Base-by-base conservation (phyloP, 1,284 basidiomycete species). In the Cryptococcus amylolentus region DNA sequence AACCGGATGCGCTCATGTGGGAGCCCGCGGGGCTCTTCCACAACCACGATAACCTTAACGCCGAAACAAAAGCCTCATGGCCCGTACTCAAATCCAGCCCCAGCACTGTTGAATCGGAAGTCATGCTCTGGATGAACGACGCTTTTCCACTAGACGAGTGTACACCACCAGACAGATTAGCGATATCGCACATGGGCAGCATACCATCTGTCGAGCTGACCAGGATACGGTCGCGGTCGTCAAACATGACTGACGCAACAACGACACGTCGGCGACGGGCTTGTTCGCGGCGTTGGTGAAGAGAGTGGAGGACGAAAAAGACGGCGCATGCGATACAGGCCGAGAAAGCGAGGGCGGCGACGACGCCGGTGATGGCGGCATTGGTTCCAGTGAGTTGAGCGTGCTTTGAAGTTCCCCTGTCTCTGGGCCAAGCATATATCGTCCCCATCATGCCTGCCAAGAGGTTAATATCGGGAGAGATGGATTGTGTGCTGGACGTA, bases 31-130 rank as follows among this genome's bases (percentile, higher is more conserved):
- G 67, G 46, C 72, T 72, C 9, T 70, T 66, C 79, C 79, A 80
- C 4, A 67, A 63, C 78, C 78, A 80, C 3, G 76, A 76, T 50
- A 73, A 65, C 46, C 72, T 71, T 31, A 80, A 60, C 9, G 78
- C 77, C 20, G 76, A 73, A 38, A 79, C 66, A 52, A 80, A 80
- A 0, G 78, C 77, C 7, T 78, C 78, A 56, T 80, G 77, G 27
- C 68, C 72, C 0, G 72, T 65, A 0, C 71, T 70, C 43, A 80
- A 66, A 54, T 79, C 78, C 57, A 79, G 68, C 35, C 76, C 73
- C 9, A 78, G 64, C 5, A 72, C 65, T 5, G 72, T 71, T 14
- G 73, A 63, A 18, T 66, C 70, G 35, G 55, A 59, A 14, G 61
- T 57, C 28, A 57, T 51, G 35, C 51, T 49, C 23, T 49, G 56